Conservation (phyloP, 208 protist genomes). For the Acanthamoeba healyi region DNA sequence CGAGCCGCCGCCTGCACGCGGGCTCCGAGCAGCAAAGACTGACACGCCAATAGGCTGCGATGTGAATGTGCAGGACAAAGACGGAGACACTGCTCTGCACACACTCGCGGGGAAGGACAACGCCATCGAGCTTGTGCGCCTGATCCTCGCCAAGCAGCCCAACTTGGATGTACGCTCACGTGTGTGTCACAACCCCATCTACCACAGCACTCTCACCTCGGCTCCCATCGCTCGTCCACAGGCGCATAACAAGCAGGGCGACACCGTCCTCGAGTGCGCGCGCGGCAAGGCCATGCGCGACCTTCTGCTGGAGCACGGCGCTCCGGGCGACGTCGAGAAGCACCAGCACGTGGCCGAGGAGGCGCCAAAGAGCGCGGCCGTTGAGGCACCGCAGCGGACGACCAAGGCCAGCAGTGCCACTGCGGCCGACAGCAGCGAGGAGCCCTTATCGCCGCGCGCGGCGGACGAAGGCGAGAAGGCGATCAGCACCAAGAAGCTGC, state of each 20-base stretch:
- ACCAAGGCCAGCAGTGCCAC: too few relatives aligned
- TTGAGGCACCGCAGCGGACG: too few relatives aligned
- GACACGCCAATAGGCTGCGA: conserved; percentile 2
- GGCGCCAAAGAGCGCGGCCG: too few relatives aligned
- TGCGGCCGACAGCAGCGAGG: too few relatives aligned
- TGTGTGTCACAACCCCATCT: too few relatives aligned
- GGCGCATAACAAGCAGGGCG: conserved; percentile 17
- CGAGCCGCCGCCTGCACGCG: neutral
- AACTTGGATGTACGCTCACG: neutral
- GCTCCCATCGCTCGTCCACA: too few relatives aligned
- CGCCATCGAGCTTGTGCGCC: neutral
- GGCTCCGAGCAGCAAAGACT: neutral
- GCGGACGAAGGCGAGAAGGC: too few relatives aligned
- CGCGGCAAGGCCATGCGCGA: neutral
- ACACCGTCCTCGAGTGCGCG: conserved; percentile 9
- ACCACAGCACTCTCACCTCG: too few relatives aligned
- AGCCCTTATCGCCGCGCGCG: too few relatives aligned
- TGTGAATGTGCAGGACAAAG: neutral
- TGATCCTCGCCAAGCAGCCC: conserved; percentile 8
- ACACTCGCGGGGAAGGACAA: neutral
- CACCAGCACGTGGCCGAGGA: too few relatives aligned
- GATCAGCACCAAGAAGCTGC: neutral
- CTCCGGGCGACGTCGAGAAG: neutral
- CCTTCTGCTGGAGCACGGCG: neutral
- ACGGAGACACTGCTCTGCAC: conserved; percentile 5